A percentile compares a stretch with the other conserved stretches of the same genome.
phyloP scores from a whole-genome alignment of 1,284 basidiomycete species.

The Fomitopsis palustris region DNA sequence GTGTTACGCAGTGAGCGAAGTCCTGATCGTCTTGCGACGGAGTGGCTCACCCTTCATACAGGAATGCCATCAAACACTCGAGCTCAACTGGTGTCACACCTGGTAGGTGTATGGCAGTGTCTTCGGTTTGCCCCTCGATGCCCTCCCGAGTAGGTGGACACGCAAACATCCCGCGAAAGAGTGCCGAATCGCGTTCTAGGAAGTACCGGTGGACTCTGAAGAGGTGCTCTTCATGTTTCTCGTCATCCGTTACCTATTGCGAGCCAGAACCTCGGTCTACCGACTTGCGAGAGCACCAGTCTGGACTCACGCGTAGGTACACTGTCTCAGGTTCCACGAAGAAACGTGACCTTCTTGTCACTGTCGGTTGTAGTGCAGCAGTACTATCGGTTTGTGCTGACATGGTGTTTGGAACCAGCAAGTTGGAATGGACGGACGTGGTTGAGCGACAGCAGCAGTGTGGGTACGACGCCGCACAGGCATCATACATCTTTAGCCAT shows the following conservation, averaged over 20 bases:
- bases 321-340: not conserved
- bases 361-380: not conserved
- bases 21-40: not conserved
- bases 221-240: not conserved
- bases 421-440: not conserved
- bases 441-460: not conserved
- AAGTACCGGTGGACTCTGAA: slow-evolving; percentile 15
- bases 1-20: not conserved
- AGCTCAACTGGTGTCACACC: slow-evolving; percentile 1
- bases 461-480: not conserved
- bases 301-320: not conserved
- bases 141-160: not conserved
- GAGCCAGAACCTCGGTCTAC: not conserved
- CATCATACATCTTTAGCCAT: too few relatives aligned
- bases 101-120: slow-evolving; percentile 1
- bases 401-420: not conserved
- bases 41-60: slow-evolving; percentile 7
- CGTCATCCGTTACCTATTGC: not conserved
- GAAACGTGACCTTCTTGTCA: not conserved
- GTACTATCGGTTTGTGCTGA: not conserved
- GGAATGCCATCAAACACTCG: slow-evolving; percentile 6
- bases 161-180: slow-evolving; percentile 11
- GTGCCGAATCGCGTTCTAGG: slow-evolving; percentile 13
- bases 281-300: not conserved
- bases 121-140: slow-evolving; percentile 5